Percentiles rank a stretch among this genome's conserved stretches.
Conservation (phyloP, 1,284 basidiomycete genomes). For the Leccinum insigne region DNA sequence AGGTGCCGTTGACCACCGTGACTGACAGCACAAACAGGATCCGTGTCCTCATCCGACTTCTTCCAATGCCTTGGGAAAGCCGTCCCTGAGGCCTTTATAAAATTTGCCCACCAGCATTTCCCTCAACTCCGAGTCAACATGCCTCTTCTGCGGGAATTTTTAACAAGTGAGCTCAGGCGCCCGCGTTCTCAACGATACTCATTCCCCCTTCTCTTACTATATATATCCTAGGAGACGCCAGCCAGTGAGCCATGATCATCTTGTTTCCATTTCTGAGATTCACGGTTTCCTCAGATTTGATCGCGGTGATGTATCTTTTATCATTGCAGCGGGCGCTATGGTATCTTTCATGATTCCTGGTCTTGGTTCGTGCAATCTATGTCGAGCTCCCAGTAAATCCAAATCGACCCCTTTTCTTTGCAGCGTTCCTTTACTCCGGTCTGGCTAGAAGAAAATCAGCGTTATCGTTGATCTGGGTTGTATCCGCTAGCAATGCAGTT, state of each 20-base stretch:
- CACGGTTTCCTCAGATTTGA: slow-evolving; percentile 45
- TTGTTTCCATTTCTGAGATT: slow-evolving; percentile 1
- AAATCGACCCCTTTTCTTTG: slow-evolving; percentile 9
- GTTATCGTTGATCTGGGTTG: slow-evolving; percentile 68
- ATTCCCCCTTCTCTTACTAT: slow-evolving; percentile 7
- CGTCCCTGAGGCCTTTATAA: too few relatives aligned
- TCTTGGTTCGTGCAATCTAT: slow-evolving; percentile 45
- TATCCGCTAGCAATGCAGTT: slow-evolving; percentile 71
- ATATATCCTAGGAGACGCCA: slow-evolving; percentile 21
- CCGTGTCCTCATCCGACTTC: neutral
- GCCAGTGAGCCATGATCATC: slow-evolving; percentile 25
- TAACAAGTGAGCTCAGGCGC: too few relatives aligned
- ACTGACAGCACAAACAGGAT: neutral
- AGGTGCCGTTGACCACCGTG: neutral
- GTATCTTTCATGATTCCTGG: slow-evolving; percentile 83
- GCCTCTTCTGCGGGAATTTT: too few relatives aligned
- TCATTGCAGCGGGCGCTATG: slow-evolving; percentile 78
- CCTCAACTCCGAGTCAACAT: too few relatives aligned
- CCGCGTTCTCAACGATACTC: neutral
- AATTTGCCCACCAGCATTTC: too few relatives aligned
- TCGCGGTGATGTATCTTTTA: slow-evolving; percentile 75
- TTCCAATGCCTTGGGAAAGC: neutral
- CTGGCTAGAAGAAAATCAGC: slow-evolving; percentile 77
- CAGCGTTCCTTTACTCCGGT: slow-evolving; percentile 88
- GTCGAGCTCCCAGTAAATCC: neutral